Evolutionary conservation across 2,329 filamentous ascomycete genomes (phyloP), one percentile per base, ranked within the genome.

Genomic region (Diaporthe citrichinensis): DNA sequence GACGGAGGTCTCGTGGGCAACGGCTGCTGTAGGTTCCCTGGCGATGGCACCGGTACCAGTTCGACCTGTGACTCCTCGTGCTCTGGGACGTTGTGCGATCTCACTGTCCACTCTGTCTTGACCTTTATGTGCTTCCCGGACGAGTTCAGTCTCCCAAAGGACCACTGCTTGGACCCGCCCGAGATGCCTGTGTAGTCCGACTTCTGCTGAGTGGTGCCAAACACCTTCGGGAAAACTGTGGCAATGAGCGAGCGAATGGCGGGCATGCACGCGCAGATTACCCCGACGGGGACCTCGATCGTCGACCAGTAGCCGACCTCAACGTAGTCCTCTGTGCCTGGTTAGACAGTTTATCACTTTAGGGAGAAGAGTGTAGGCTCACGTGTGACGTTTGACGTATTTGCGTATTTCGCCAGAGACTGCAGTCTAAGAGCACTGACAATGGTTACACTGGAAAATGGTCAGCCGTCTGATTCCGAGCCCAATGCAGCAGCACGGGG

Each of bases 231-330:
- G 49, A 80, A 78, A 25, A 80, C 53, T 3, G 79, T 73, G 58
- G 79, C 79, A 51, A 83, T 78, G 25, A 84, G 79, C 0, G 81
- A 81, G 31, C 82, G 80, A 9, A 82, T 77, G 15, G 82, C 80
- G 12, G 82, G 82, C 79, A 84, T 80, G 76, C 82, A 83, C 0
- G 81, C 81, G 68, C 81, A 82, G 44, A 82, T 81, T 34, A 83
- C 79, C 15, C 81, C 80, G 0, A 83, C 80, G 1, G 80, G 79
- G 10, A 83, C 81, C 74, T 84, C 82, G 75, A 83, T 80, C 10
- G 82, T 82, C 1, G 82, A 83, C 81, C 82, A 84, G 75, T 77
- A 77, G 14, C 77, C 77, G 55, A 77, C 71, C 61, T 76, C 77
- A 25, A 76, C 74, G 68, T 78, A 78, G 57, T 77, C 76, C 77